Base-by-base conservation (phyloP, 257 asterid species). In the Plectranthus barbatus region DNA sequence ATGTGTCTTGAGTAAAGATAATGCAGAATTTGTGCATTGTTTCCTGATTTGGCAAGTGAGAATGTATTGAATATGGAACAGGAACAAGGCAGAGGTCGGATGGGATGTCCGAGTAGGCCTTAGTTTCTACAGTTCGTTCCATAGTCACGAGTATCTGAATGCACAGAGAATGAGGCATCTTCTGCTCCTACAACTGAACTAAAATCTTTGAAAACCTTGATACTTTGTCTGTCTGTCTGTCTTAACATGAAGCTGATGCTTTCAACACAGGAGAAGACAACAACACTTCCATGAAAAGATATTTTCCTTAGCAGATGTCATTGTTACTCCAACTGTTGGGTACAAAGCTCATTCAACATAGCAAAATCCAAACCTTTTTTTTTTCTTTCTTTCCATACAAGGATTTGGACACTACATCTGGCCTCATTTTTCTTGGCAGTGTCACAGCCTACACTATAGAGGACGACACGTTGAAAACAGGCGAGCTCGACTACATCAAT, bases 321-420 rank as follows among this genome's bases (percentile, higher is more conserved):
- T 91, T 33, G 98, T 91, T 53, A 77, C 94, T 41, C 98, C 98
- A 66, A 91, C 98, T 14, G 89, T 91, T 10, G 96, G 98, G 98
- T 91, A 70, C 48, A 17, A 23, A 39, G 62, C 23, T 10, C 18
- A n/a, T 63, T 21, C 6, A 31, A 7, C 3, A 31, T 2, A 31
- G 7, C 36, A 31, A 31, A 31, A 6, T 4, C 3, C 36, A 31
- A 1, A 23, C 29, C 1, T 4, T 23, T 23, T 23, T 1, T 23
- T 6, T 31, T 31, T 31, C 5, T 1, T 3, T 31, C 5, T 31
- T 31, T 3, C 0, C 36, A 31, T 31, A 7, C 5, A 31, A 31
- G 36, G 36, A 31, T 31, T 31, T 31, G 36, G 36, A 1, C 6
- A 2, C 46, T n/a, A n/a, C 9, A 42, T 23, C 33, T 11, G 64